Evolutionary conservation across 129 eudicot genomes (phyloP), one percentile per base, ranked within the genome.

Genomic region (Tagetes erecta): DNA sequence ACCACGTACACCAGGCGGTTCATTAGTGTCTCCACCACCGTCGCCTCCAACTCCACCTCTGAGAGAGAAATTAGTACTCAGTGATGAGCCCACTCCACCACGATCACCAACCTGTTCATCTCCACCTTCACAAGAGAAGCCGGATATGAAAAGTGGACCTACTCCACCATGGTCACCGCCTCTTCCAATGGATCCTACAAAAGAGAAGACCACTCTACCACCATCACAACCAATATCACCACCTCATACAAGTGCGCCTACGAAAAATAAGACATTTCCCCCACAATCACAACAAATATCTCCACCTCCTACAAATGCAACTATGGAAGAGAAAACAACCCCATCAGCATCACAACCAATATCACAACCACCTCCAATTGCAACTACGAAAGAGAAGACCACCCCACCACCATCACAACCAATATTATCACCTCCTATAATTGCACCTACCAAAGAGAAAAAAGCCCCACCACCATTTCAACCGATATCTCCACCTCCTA

Each of bases 1-100:
- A 67, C 67, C 64, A 67, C 68, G 60, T 44, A 73, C 76, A 8
- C 80, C 80, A 30, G 75, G 75, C 38, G 77, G 80, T 50, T 78
- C 81, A n/a, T 73, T 69, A 56, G 45, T 72, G 9, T 81, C 81
- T 69, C 77, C 86, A n/a, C 87, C 89, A 6, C 87, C 73, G 14
- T 82, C 85, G 37, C 87, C 87, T 70, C 84, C 94, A 47, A 81
- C 79, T 70, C 83, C 92, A 50, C 87, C 84, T 44, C 71, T 67
- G 52, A 68, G 68, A 64, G 79, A 73, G 51, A 82, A 65, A 73
- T 8, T 45, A 57, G 82, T 59, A 74, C 47, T 57, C 34, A 67
- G 60, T 60, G 64, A 56, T 37, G 79, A 44, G 41, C 78, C 37
- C 30, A 71, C 64, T 77, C 74, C 76, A 60, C 76, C 83, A 58